Percentiles rank a stretch among this genome's conserved stretches.
These are phyloP conservation scores for Penicillium corylophilum DNA, from an alignment of 2,329 filamentous ascomycete species.

Conservation along the genomic window DNA sequence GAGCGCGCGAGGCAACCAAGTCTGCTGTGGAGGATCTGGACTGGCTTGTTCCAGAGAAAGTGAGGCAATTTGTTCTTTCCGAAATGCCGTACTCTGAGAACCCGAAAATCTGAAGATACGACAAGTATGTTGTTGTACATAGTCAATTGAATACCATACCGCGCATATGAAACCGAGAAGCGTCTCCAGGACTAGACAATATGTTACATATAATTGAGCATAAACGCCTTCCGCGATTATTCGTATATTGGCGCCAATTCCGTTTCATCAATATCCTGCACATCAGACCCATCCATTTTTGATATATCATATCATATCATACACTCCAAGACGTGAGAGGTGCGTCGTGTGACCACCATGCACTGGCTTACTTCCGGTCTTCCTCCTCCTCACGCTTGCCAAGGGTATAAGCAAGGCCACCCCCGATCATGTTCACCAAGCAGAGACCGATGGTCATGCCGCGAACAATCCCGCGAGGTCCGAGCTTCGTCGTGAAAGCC, in stretches of 20 bases:
- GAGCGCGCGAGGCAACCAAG: slow-evolving; percentile 38
- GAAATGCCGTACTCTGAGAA: slow-evolving; percentile 31
- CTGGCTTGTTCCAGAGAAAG: slow-evolving; percentile 35
- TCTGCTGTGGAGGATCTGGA: slow-evolving; percentile 32
- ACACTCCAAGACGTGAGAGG: neutral
- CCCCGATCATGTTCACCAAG: slow-evolving; percentile 47
- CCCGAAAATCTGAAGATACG: neutral
- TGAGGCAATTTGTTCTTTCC: slow-evolving; percentile 34
- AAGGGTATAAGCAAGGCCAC: slow-evolving; percentile 48
- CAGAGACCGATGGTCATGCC: slow-evolving; percentile 48
- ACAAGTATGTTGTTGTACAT: neutral
- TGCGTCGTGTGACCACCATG: neutral
- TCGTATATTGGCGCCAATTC: neutral
- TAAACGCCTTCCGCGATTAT: neutral
- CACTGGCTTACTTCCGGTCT: neutral
- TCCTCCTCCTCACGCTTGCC: slow-evolving; percentile 44
- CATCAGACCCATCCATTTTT: neutral
- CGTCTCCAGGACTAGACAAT: neutral
- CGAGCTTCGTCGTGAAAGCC: slow-evolving; percentile 46
- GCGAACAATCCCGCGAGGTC: slow-evolving; percentile 45
- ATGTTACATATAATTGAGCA: neutral
- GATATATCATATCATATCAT: slow-evolving; percentile 14
- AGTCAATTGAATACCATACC: neutral
- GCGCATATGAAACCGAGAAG: neutral
- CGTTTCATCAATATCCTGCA: neutral